A percentile compares a stretch with the other conserved stretches of the same genome.
Conservation (phyloP, 2,329 filamentous ascomycete species). For the Dactylonectria macrodidyma region DNA sequence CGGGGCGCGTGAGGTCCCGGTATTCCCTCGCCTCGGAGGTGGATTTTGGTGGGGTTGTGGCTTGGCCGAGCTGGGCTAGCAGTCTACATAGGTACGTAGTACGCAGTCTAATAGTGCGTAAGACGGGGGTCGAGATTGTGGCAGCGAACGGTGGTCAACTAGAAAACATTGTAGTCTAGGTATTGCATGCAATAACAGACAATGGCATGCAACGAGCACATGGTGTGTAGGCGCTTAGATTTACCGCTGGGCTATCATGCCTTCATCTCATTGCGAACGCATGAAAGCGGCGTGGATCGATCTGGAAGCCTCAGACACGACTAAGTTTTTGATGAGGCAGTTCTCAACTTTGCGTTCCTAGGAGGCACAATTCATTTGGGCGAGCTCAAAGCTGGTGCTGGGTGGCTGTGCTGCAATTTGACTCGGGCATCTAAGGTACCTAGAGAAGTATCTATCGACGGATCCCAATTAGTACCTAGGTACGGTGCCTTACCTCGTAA, state of each 20-base stretch:
- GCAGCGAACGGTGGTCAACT: slow-evolving; percentile 6
- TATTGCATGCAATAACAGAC: too few species aligned
- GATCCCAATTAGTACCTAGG: background rate
- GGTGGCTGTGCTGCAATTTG: slow-evolving; percentile 2
- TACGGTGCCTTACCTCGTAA: background rate
- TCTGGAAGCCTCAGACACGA: background rate
- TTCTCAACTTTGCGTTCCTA: too few species aligned
- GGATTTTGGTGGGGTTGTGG: slow-evolving; percentile 31
- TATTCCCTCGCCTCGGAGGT: slow-evolving; percentile 33
- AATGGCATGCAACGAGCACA: background rate
- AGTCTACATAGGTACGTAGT: background rate
- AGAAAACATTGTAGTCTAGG: slow-evolving; percentile 3
- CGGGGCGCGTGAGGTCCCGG: slow-evolving; percentile 47
- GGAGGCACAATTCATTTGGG: background rate
- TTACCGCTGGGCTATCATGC: background rate
- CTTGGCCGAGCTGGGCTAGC: slow-evolving; percentile 19
- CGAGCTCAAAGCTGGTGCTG: slow-evolving; percentile 5
- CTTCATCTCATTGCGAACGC: background rate
- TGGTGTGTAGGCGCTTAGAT: background rate
- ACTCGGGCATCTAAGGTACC: background rate
- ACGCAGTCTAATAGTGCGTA: background rate
- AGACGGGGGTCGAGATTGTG: slow-evolving; percentile 3
- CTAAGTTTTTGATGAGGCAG: too few species aligned
- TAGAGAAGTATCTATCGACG: background rate
- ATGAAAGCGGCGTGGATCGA: slow-evolving; percentile 5